Evolutionary conservation across 495 filamentous ascomycete species (phyloP).

Genomic region (Cercophora scortea): DNA sequence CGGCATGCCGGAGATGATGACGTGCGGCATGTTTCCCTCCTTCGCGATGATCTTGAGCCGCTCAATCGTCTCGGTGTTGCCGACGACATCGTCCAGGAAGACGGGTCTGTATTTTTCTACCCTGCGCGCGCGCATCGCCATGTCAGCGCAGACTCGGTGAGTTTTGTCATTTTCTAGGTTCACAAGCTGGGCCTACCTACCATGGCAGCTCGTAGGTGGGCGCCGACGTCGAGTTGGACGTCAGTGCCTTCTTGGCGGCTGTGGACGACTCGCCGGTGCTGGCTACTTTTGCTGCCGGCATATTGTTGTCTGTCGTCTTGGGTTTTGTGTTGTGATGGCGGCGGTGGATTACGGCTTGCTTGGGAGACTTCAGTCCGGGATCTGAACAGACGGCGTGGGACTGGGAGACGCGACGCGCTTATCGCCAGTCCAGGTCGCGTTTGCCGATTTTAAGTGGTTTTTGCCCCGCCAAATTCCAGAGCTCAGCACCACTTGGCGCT

Average conservation of each 20-base stretch:
- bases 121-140: constrained; percentile 42
- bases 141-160: too few relatives aligned
- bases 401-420: constrained; percentile 10
- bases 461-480: background rate
- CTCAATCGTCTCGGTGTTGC: constrained; percentile 95
- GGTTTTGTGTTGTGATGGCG: background rate
- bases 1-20: constrained; percentile 99
- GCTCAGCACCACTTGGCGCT: background rate
- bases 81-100: constrained; percentile 92
- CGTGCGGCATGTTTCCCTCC: constrained; percentile 98
- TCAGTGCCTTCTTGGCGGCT: constrained; percentile 57
- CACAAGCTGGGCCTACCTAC: constrained; percentile 36
- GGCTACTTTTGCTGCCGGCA: constrained; percentile 37
- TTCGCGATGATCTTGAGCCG: constrained; percentile 97
- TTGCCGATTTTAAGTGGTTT: constrained; percentile 16
- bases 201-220: constrained; percentile 84
- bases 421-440: constrained; percentile 5
- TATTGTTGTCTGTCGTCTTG: constrained; percentile 12
- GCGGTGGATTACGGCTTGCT: background rate
- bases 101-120: constrained; percentile 97
- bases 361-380: background rate
- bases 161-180: too few relatives aligned
- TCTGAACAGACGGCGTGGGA: background rate
- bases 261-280: constrained; percentile 67
- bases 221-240: constrained; percentile 52